These are phyloP conservation scores for Rhizopogon salebrosus DNA, from an alignment of 768 basidiomycete genomes.

Conservation along the genomic window DNA sequence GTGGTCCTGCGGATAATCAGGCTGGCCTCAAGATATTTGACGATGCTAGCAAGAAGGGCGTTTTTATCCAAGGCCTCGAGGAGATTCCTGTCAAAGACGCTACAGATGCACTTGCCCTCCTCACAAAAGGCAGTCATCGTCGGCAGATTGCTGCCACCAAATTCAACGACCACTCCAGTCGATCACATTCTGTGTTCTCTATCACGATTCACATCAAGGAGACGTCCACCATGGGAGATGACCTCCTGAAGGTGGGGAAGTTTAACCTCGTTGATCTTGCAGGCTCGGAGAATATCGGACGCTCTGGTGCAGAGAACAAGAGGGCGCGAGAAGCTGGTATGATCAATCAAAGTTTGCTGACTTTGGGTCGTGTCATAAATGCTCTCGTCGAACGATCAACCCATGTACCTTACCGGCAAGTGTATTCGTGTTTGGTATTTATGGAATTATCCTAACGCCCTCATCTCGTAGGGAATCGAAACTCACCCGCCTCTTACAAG, in stretches of 20 bases:
- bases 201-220: conserved; percentile 93
- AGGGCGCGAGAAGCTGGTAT: conserved; percentile 95
- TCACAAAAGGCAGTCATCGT: conserved; percentile 85
- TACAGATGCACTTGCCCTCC: conserved; percentile 73
- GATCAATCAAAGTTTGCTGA: conserved; percentile 96
- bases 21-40: conserved; percentile 87
- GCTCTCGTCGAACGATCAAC: conserved; percentile 87
- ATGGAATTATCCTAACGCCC: not conserved
- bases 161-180: conserved; percentile 96
- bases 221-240: conserved; percentile 69
- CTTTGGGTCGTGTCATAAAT: conserved; percentile 96
- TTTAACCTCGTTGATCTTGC: conserved; percentile 96
- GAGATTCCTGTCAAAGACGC: conserved; percentile 82
- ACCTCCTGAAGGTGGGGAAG: conserved; percentile 89
- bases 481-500: conserved; percentile 94
- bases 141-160: conserved; percentile 94
- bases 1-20: conserved; percentile 43
- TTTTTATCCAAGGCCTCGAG: conserved; percentile 92
- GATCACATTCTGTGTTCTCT: conserved; percentile 97
- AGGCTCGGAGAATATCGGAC: conserved; percentile 95
- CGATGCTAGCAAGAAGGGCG: conserved; percentile 81
- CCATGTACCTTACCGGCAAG: conserved; percentile 91
- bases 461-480: conserved; percentile 77
- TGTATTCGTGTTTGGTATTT: not conserved
- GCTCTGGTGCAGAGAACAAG: conserved; percentile 93